A percentile compares a stretch with the other conserved stretches of the same genome.
Conservation (phyloP, 805 yeast species). For the Starmerella etchellsii region DNA sequence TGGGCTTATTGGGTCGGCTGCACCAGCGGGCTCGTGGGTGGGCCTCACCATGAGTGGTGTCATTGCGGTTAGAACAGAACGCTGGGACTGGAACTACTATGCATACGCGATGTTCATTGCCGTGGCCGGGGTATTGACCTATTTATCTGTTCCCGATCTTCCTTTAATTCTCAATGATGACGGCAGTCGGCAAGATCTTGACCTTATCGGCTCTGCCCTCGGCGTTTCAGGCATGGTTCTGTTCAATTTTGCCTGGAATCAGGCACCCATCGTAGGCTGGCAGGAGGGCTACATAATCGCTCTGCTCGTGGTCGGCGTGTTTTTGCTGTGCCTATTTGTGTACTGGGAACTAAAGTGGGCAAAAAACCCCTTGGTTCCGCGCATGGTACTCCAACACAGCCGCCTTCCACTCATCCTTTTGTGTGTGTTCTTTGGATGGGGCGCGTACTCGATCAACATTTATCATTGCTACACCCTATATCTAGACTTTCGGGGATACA, state of each 20-base stretch:
- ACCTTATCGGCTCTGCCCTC: constrained; percentile 41
- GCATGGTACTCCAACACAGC: constrained; percentile 35
- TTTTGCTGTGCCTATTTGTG: constrained; percentile 36
- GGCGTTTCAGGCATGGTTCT: constrained; percentile 52
- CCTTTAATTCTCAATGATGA: constrained; percentile 1
- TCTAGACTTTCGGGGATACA: constrained; percentile 37
- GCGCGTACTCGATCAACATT: constrained; percentile 64
- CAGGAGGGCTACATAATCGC: constrained; percentile 39
- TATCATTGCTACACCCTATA: constrained; percentile 46
- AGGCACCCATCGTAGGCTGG: constrained; percentile 68
- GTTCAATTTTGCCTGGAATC: constrained; percentile 60
- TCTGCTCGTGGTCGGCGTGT: constrained; percentile 39
- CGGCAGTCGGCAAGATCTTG: constrained; percentile 30
- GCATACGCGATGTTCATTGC: constrained; percentile 29
- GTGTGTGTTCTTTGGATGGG: constrained; percentile 56
- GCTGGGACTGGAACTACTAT: constrained; percentile 31
- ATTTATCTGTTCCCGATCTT: constrained; percentile 9
- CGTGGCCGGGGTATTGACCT: constrained; percentile 7
- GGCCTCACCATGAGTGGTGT: constrained; percentile 37
- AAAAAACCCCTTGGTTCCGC: constrained; percentile 44
- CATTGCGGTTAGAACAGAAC: constrained; percentile 14
- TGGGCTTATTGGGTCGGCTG: constrained; percentile 46
- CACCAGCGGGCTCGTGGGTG: constrained; percentile 48
- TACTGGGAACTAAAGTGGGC: constrained; percentile 36
- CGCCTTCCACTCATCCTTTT: constrained; percentile 35